Evolutionary conservation across 164 flowering plant species (phyloP).

Genomic region (Magnolia sinica): DNA sequence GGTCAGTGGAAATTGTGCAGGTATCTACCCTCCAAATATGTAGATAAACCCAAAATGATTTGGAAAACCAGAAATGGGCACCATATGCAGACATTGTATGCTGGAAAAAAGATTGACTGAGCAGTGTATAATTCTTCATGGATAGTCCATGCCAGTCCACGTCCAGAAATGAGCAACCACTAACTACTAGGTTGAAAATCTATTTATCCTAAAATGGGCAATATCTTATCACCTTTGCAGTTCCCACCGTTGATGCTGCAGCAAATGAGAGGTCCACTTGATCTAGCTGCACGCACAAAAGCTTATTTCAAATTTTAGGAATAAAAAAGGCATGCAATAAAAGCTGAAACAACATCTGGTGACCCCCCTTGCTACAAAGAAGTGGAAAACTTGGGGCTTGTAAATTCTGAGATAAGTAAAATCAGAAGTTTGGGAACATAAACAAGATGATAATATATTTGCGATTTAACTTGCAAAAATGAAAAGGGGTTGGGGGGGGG

Average conservation of each 20-base stretch:
- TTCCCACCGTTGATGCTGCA: conserved; percentile 27
- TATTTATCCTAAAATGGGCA: not conserved
- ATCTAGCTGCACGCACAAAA: conserved; percentile 53
- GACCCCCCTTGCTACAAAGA: not conserved
- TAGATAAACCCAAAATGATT: not conserved
- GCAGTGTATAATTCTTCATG: not conserved
- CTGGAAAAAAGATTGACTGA: not conserved
- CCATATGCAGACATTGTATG: not conserved
- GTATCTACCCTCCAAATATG: not conserved
- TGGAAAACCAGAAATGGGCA: not conserved
- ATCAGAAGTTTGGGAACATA: not conserved
- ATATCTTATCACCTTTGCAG: conserved; percentile 46
- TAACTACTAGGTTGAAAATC: not conserved
- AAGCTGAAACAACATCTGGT: not conserved
- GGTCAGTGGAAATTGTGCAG: not conserved
- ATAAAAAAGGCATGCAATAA: not conserved
- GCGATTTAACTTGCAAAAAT: no score
- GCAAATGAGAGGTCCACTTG: conserved; percentile 50
- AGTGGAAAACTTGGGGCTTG: not conserved
- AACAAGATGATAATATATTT: not conserved
- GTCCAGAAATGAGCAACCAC: not conserved
- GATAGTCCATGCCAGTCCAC: not conserved
- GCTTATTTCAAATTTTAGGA: not conserved
- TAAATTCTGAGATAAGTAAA: not conserved
- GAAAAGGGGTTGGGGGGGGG: no score